Evolutionary conservation across 2,329 filamentous ascomycete genomes (phyloP).

Genomic region (Tolypocladium tundrense): DNA sequence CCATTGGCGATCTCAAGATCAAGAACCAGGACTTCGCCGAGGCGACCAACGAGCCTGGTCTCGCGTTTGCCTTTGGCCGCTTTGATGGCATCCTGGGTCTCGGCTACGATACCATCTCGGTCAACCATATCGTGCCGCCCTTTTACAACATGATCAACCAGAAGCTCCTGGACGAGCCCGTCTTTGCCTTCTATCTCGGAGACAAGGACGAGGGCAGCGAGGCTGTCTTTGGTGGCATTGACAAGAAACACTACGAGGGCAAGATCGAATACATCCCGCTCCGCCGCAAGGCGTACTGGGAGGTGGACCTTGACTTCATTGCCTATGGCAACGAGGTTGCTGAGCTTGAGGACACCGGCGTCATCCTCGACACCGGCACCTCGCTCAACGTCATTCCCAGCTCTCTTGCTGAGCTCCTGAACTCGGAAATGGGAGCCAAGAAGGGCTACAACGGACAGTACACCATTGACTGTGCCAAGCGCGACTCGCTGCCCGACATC

Average conservation of each 20-base stretch:
- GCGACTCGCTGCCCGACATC: constrained; percentile 75
- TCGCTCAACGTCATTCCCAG: constrained; percentile 92
- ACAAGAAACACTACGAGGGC: constrained; percentile 70
- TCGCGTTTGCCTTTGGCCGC: constrained; percentile 94
- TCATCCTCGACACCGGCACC: constrained; percentile 96
- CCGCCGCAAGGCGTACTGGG: constrained; percentile 99
- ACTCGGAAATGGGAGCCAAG: constrained; percentile 95
- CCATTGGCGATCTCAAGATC: constrained; percentile 81
- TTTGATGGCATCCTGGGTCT: constrained; percentile 96
- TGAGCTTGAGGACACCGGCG: constrained; percentile 87
- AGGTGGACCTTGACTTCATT: constrained; percentile 91
- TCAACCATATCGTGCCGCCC: constrained; percentile 87
- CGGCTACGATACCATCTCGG: constrained; percentile 92
- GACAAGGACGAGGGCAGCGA: constrained; percentile 66
- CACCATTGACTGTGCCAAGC: constrained; percentile 79
- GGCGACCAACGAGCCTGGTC: constrained; percentile 87
- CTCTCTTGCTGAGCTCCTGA: constrained; percentile 88
- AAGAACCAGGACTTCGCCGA: constrained; percentile 92
- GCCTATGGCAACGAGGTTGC: constrained; percentile 77
- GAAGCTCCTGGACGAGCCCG: constrained; percentile 77
- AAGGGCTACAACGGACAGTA: constrained; percentile 98
- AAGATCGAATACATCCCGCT: constrained; percentile 89
- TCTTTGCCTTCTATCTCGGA: constrained; percentile 95
- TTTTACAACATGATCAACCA: constrained; percentile 96
- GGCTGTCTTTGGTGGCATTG: constrained; percentile 80